Base-by-base conservation (phyloP, 1,284 basidiomycete genomes). In the Pseudozyma thailandica region DNA sequence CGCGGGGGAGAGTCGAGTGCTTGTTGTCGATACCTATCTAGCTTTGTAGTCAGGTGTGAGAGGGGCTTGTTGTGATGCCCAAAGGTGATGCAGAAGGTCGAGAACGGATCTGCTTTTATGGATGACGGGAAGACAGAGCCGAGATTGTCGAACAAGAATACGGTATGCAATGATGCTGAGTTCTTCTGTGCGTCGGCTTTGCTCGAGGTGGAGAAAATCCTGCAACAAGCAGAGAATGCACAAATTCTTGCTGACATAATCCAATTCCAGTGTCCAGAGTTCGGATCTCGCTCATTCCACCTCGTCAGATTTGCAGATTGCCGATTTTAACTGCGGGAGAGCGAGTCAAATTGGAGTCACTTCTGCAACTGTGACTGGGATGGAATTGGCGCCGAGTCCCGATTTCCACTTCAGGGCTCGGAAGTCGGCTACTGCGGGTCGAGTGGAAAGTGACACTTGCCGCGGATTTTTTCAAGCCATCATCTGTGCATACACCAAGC, bases 211-310 rank as follows among this genome's bases (percentile, higher is more conserved):
- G 51, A 66, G 56, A 60, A 66, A 66, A 65, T 57, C 46, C 54
- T 50, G 50, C 47, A n/a, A 30, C 21, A 15, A 26, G 15, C 23
- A 13, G n/a, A 15, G 23, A 42, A 18, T 16, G 6, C 30, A 45
- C 18, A 58, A 65, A 50, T 55, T 56, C 48, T 59, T 59, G 63
- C 51, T 73, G 52, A 74, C 50, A n/a, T 69, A 61, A 72, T 51
- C 73, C 26, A 3, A 12, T 26, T 16, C 5, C 37, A 31, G 30
- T 8, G 30, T 31, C 8, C 16, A 18, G 4, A 50, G 28, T n/a
- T 44, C 61, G 50, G 42, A 50, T 41, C 21, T 59, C 59, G 48
- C 44, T 41, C 43, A 21, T 3, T 31, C n/a, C 4, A 6, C 18
- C 21, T 7, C 30, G 15, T 31, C 8, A 31, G 30, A n/a, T n/a